phyloP scores from a whole-genome alignment of 768 basidiomycete species.

The Mycena galopus region DNA sequence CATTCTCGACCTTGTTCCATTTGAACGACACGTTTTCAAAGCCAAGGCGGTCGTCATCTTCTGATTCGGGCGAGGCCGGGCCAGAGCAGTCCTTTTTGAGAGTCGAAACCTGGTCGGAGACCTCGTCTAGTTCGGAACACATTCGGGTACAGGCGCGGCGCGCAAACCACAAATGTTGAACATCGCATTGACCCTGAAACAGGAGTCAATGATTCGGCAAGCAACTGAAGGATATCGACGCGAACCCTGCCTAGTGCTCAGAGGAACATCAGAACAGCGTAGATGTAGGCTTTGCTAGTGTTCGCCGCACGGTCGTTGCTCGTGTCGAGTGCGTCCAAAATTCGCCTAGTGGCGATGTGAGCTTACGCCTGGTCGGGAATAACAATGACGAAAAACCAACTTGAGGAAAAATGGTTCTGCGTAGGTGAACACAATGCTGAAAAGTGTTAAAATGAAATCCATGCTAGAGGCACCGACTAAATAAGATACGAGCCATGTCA shows the following conservation, averaged over 20 bases:
- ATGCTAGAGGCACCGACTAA: constrained; percentile 50
- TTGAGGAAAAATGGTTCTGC: constrained; percentile 89
- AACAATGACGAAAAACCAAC: constrained; percentile 46
- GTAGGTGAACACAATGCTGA: constrained; percentile 83
- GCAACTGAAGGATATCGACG: constrained; percentile 52
- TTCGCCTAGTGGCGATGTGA: constrained; percentile 12
- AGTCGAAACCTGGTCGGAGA: constrained; percentile 73
- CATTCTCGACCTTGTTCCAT: constrained; percentile 66
- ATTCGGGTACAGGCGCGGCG: constrained; percentile 82
- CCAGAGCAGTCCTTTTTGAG: constrained; percentile 60
- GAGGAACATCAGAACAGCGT: constrained; percentile 80
- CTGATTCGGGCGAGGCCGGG: constrained; percentile 39
- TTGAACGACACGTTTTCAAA: constrained; percentile 70
- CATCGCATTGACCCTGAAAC: constrained; percentile 69
- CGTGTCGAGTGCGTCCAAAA: constrained; percentile 48
- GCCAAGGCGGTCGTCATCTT: constrained; percentile 64
- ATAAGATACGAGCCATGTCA: not conserved
- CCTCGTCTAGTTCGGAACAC: constrained; percentile 82
- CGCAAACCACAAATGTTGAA: constrained; percentile 85
- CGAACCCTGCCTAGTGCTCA: constrained; percentile 67
- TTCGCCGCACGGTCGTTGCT: constrained; percentile 61
- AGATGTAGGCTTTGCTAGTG: constrained; percentile 78
- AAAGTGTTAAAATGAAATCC: constrained; percentile 76
- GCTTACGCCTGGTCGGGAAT: not conserved
- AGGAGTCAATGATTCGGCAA: not conserved